Conservation (phyloP, 2,329 filamentous ascomycete genomes). For the Pyrenochaeta sp. region DNA sequence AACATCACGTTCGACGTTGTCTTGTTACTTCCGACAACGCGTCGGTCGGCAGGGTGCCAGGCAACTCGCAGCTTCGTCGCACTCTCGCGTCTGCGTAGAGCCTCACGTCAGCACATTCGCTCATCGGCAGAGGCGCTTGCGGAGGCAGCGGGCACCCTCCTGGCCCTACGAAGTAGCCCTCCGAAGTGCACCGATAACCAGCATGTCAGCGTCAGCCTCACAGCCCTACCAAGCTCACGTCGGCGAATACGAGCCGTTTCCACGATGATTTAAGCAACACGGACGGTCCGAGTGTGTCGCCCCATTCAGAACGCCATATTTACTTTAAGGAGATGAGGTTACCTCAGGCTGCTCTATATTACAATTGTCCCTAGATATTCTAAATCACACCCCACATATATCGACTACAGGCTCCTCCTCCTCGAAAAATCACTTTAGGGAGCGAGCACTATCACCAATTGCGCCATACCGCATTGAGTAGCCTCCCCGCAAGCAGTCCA, state of each 20-base stretch:
- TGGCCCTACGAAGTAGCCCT: slow-evolving; percentile 1
- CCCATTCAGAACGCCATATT: neutral
- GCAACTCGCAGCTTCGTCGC: neutral
- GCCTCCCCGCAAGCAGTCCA: slow-evolving; percentile 16
- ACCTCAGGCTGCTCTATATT: neutral
- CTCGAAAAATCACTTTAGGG: neutral
- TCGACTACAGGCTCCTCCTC: neutral
- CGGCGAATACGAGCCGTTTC: neutral
- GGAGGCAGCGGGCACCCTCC: neutral
- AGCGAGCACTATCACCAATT: too few species aligned
- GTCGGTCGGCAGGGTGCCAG: neutral
- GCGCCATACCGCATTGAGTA: slow-evolving; percentile 15
- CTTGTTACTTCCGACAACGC: neutral
- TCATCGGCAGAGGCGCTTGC: neutral
- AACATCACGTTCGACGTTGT: too few species aligned
- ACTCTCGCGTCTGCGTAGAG: neutral
- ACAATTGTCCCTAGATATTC: neutral
- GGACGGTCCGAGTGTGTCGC: slow-evolving; percentile 6
- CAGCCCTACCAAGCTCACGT: slow-evolving; percentile 9
- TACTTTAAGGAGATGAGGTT: neutral
- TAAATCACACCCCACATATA: neutral
- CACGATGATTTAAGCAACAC: neutral
- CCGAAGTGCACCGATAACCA: slow-evolving; percentile 1
- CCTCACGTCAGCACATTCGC: slow-evolving; percentile 14
- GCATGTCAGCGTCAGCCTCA: slow-evolving; percentile 27